Conservation (phyloP, 345 rosid genomes). For the Abelmoschus esculentus region DNA sequence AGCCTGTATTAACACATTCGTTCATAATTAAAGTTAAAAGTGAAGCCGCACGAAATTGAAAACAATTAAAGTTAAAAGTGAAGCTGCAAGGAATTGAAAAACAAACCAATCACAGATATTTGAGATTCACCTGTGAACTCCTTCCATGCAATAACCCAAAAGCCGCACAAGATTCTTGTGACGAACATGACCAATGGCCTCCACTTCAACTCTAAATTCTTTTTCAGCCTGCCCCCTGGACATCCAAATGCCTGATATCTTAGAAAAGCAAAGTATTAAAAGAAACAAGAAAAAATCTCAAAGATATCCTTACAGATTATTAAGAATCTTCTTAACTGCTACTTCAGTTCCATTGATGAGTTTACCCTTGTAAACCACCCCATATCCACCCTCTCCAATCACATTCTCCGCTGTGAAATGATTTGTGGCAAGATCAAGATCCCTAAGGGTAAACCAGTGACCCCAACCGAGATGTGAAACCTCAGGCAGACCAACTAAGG, state of each 20-base stretch:
- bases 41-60: conserved; percentile 33
- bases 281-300: conserved; percentile 2
- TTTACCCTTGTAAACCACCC: conserved; percentile 78
- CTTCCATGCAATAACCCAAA: conserved; percentile 39
- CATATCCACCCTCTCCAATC: conserved; percentile 96
- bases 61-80: not conserved
- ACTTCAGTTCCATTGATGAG: conserved; percentile 92
- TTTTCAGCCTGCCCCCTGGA: conserved; percentile 93
- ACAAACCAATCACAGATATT: not conserved
- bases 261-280: conserved; percentile 1
- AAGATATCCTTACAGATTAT: conserved; percentile 59
- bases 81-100: conserved; percentile 33
- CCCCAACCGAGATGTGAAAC: conserved; percentile 98
- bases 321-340: conserved; percentile 93
- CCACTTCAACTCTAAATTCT: conserved; percentile 34
- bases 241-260: conserved; percentile 8
- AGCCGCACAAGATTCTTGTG: conserved; percentile 93
- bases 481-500: conserved; percentile 90
- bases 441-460: conserved; percentile 97
- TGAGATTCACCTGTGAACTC: too few relatives aligned
- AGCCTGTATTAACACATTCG: not conserved
- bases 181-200: conserved; percentile 93
- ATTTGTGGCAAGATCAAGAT: conserved; percentile 77
- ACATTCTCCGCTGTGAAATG: conserved; percentile 72
- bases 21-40: not conserved